Evolutionary conservation across 768 basidiomycete genomes (phyloP).

Genomic region (Lactarius pseudohatsudake): DNA sequence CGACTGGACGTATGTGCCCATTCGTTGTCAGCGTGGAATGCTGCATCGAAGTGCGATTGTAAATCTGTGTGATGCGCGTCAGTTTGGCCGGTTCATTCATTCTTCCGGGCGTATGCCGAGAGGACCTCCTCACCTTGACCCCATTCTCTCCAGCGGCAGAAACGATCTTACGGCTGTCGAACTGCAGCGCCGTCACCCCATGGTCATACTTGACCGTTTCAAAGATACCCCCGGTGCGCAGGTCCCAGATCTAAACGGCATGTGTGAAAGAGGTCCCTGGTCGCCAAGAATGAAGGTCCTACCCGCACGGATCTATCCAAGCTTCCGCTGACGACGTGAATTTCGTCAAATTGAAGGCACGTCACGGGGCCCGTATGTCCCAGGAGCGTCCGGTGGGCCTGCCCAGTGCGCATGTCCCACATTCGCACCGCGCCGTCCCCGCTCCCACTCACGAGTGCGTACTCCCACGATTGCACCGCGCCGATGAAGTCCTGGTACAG

Average conservation of each 20-base stretch:
- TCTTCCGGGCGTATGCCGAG: neutral
- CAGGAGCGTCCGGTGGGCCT: slow-evolving; percentile 87
- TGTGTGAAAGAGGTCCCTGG: neutral
- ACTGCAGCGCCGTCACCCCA: slow-evolving; percentile 88
- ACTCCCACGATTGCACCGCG: slow-evolving; percentile 98
- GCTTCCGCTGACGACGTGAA: slow-evolving; percentile 89
- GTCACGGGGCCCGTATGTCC: slow-evolving; percentile 95
- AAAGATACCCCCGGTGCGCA: slow-evolving; percentile 82
- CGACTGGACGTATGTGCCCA: slow-evolving; percentile 90
- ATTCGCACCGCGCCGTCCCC: slow-evolving; percentile 96
- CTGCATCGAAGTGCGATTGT: slow-evolving; percentile 92
- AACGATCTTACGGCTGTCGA: slow-evolving; percentile 91
- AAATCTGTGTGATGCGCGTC: slow-evolving; percentile 55
- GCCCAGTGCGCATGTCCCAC: slow-evolving; percentile 99
- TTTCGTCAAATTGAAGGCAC: slow-evolving; percentile 94
- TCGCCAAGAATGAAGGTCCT: slow-evolving; percentile 32
- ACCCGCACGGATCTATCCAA: slow-evolving; percentile 92
- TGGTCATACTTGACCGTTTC: slow-evolving; percentile 92
- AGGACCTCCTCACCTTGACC: slow-evolving; percentile 66
- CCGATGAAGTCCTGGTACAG: slow-evolving; percentile 98
- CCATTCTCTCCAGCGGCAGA: slow-evolving; percentile 93
- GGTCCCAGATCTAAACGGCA: slow-evolving; percentile 82
- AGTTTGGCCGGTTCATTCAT: slow-evolving; percentile 3
- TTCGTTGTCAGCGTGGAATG: slow-evolving; percentile 83
- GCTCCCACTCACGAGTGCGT: slow-evolving; percentile 94